Percentiles rank a stretch among this genome's conserved stretches.
These are phyloP conservation scores for Jaltomata sinuosa DNA, from an alignment of 257 asterid genomes.

Conservation along the genomic window DNA sequence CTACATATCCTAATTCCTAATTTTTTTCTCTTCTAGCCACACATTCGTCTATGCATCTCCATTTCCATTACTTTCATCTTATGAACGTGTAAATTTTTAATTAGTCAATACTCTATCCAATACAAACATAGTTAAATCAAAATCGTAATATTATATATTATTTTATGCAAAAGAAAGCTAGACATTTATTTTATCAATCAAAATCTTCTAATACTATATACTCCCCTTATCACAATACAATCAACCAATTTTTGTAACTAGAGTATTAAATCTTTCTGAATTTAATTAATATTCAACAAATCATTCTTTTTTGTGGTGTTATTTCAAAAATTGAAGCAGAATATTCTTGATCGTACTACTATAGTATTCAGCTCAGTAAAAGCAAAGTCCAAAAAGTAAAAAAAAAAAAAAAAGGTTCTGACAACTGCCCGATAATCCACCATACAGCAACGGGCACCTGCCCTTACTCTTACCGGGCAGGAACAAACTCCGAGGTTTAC, in stretches of 20 bases:
- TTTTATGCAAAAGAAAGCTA: neutral
- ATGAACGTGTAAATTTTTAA: no score
- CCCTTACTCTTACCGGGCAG: conserved; percentile 47
- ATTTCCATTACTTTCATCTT: no score
- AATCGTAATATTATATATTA: neutral
- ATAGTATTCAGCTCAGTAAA: neutral
- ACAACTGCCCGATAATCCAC: conserved; percentile 29
- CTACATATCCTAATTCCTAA: no score
- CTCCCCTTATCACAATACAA: neutral
- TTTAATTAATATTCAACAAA: no score
- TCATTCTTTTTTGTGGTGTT: no score
- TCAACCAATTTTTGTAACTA: neutral
- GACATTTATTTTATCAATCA: neutral
- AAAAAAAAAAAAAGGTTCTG: neutral
- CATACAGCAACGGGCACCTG: conserved; percentile 11
- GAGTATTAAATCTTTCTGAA: no score
- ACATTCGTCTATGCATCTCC: no score
- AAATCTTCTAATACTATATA: neutral
- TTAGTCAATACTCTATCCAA: no score
- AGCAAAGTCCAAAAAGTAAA: neutral
- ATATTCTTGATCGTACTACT: neutral
- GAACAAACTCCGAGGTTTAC: conserved; percentile 36
- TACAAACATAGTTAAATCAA: neutral
- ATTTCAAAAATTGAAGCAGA: neutral
- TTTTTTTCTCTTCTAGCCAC: no score